Conservation (phyloP, 768 basidiomycete species). For the Lactifluus echinatus region DNA sequence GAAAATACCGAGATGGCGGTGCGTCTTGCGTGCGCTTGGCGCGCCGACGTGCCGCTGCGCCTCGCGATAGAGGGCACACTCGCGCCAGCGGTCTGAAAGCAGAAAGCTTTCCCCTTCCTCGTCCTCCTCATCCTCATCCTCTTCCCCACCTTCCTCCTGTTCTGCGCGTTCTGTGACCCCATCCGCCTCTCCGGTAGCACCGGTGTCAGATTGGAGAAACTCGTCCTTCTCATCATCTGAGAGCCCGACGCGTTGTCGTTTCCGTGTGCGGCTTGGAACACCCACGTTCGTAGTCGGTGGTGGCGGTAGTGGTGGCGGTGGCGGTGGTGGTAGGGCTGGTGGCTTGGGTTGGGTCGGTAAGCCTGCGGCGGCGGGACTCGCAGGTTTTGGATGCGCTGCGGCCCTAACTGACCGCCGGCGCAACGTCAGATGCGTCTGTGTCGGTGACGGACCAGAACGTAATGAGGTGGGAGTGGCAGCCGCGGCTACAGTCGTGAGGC, state of each 20-base stretch:
- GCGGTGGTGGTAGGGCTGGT: not conserved
- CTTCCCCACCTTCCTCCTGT: not conserved
- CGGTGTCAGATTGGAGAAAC: conserved; percentile 15
- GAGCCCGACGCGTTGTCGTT: conserved; percentile 4
- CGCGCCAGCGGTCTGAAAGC: not conserved
- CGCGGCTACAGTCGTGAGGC: not conserved
- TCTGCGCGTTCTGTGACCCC: not conserved
- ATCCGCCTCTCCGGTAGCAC: conserved; percentile 7
- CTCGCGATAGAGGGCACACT: conserved; percentile 34
- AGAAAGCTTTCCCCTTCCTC: not conserved
- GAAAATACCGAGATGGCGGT: conserved; percentile 50
- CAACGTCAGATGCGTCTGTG: not conserved
- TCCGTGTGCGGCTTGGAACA: not conserved
- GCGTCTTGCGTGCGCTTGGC: conserved; percentile 39
- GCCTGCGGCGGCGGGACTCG: not conserved
- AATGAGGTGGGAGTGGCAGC: not conserved
- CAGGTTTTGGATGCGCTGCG: conserved; percentile 3
- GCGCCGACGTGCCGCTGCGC: conserved; percentile 41
- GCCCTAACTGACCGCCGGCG: conserved; percentile 6
- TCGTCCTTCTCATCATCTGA: conserved; percentile 22
- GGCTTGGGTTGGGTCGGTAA: not conserved
- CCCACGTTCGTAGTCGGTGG: not conserved
- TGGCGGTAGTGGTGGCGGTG: not conserved
- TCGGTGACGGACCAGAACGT: not conserved
- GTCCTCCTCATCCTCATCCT: conserved; percentile 10